Evolutionary conservation across 2,329 filamentous ascomycete species (phyloP), one percentile per base, ranked within the genome.

Genomic region (Exophiala xenobiotica): DNA sequence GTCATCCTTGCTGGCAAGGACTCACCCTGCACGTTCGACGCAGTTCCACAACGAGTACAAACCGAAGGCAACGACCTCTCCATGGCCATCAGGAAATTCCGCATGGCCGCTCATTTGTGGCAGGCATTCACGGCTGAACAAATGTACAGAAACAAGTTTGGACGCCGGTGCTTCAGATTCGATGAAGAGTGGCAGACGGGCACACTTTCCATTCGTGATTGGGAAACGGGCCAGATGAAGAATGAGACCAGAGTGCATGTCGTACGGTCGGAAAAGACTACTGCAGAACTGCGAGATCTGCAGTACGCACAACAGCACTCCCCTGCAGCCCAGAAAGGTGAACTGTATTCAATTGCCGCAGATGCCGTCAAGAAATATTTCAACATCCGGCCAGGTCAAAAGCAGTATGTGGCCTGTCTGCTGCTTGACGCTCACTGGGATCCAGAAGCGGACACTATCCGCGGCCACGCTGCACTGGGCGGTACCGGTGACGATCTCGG

Each of bases 81-180:
- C 8, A 83, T 82, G 6, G 93, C 93, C 0, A 79, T 95, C 45
- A 83, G 82, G 63, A 99, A 99, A 67, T 96, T 93, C 67, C 83
- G 91, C 57, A 96, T 95, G 87, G 87, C 90, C 14, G 92, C 90
- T 19, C 96, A 97, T 67, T 77, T 97, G 11, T 97, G 93, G 91
- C 93, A 99, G 68, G 90, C 91, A 6, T 97, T 95, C 64, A 97
- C 92, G 0, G 90, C 89, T 5, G 93, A 99, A 68, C 91, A 97
- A 67, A 97, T 97, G 92, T 87, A 83, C 68, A 85, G 90, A 57
- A 88, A 96, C 67, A 88, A 86, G 54, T 82, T 97, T 60, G 90
- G 91, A 7, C 81, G 92, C 52, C 83, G 92, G 51, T 85, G 82
- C 46, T 97, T 96, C 69, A 81, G 91, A 37, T 91, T 95, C 57